Evolutionary conservation across 2,329 filamentous ascomycete species (phyloP), one percentile per base, ranked within the genome.

Genomic region (Xylariales sp.): DNA sequence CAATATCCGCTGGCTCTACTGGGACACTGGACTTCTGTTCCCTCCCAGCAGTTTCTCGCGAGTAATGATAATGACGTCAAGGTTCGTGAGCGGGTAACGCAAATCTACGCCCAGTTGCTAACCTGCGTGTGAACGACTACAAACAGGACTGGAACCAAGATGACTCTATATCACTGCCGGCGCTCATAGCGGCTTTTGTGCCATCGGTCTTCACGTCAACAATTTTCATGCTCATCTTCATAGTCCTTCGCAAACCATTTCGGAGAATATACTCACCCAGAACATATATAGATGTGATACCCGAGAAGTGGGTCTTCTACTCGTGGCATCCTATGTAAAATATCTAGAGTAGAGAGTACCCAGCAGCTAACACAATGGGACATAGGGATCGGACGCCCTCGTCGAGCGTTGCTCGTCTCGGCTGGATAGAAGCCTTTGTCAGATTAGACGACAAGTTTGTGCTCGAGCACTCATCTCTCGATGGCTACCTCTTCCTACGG

Each of bases 401-500:
- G 27, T 44, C 41, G 8, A 33, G 37, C 21, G 33, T 15, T 21
- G 25, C 37, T 14, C 37, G 29, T 12, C 4, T 40, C 6, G 21
- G 24, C 50, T 86, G 82, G 82, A 61, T 86, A 44, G 61, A 60
- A 28, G 65, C 73, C 8, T 81, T 85, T 61, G 76, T 75, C 63
- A 75, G 74, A 50, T 62, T 80, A 32, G 70, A 74, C 5, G 90
- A 96, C 60, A 81, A 80, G 42, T 93, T 88, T 52, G 75, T 89
- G 18, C 75, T 96, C 28, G 85, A 90, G 49, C 88, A 95, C 61
- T 85, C 89, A 59, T 89, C 88, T 3, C 76, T 97, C 46, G 91
- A 97, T 59, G 82, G 85, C 21, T 97, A 89, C 58, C 77, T 96
- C 18, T 88, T 94, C 54, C 74, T 96, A 31, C 86, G 90, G 30